phyloP scores from a whole-genome alignment of 2,329 filamentous ascomycete species.

The Alternaria arbusti region DNA sequence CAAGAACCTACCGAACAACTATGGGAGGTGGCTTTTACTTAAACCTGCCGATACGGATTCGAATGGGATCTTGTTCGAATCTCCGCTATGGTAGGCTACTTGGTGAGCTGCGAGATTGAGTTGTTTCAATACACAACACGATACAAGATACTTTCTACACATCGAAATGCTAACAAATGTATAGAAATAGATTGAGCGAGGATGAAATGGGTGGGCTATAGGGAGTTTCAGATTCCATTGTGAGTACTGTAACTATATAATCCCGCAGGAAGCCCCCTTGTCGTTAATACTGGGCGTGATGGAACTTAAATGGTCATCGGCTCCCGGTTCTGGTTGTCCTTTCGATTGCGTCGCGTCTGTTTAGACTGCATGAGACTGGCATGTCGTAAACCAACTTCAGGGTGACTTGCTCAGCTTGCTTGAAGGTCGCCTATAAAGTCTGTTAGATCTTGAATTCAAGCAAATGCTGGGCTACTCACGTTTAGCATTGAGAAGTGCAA shows the following conservation, averaged over 20 bases:
- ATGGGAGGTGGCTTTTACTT: no score
- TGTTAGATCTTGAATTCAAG: not conserved
- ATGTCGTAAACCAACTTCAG: not conserved
- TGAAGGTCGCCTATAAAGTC: not conserved
- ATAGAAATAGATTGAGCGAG: not conserved
- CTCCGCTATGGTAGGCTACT: no score
- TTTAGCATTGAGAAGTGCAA: slow-evolving; percentile 1
- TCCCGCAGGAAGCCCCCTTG: not conserved
- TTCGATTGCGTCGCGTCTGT: not conserved
- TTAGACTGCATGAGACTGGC: not conserved
- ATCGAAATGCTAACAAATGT: not conserved
- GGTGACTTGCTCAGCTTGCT: slow-evolving; percentile 1
- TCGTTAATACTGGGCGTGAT: not conserved
- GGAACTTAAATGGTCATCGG: not conserved
- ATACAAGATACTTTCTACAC: no score
- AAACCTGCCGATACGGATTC: no score
- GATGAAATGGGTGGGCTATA: not conserved
- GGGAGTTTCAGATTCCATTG: not conserved
- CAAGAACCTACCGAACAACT: no score
- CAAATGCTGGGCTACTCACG: not conserved
- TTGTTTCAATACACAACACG: no score
- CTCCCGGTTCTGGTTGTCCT: not conserved
- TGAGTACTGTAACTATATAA: not conserved
- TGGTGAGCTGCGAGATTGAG: no score
- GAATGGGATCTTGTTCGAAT: no score